A percentile compares a stretch with the other conserved stretches of the same genome.
These are phyloP conservation scores for Chloranthus sessilifolius DNA, from an alignment of 164 flowering plant genomes.

Conservation along the genomic window DNA sequence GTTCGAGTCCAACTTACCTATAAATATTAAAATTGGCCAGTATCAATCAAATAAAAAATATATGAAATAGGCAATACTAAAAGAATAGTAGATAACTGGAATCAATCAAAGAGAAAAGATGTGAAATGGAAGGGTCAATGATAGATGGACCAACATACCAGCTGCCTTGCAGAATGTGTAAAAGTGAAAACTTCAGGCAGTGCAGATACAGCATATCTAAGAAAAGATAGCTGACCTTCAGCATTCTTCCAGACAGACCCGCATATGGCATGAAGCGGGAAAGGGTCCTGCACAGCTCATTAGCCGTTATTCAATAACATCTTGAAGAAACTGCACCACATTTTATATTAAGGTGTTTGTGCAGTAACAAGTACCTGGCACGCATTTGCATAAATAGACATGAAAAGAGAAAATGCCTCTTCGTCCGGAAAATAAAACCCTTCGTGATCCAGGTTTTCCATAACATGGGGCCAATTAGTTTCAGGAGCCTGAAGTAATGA, in stretches of 20 bases:
- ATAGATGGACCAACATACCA: constrained; percentile 35
- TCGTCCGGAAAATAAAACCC: constrained; percentile 76
- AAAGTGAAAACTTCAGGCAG: constrained; percentile 79
- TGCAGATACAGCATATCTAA: constrained; percentile 69
- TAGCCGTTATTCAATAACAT: constrained; percentile 7
- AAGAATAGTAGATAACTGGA: constrained; percentile 7
- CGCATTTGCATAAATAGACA: constrained; percentile 57
- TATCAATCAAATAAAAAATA: too few relatives aligned
- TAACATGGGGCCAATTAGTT: constrained; percentile 64
- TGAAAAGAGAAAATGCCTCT: constrained; percentile 67
- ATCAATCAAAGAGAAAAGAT: constrained; percentile 5
- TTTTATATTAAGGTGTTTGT: not conserved
- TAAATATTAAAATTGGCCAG: too few relatives aligned
- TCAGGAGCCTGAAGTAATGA: constrained; percentile 65
- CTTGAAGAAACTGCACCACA: not conserved
- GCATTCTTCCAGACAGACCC: constrained; percentile 81
- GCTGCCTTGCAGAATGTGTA: constrained; percentile 55
- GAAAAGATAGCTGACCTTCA: constrained; percentile 82
- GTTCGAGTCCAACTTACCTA: too few relatives aligned
- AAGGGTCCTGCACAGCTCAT: constrained; percentile 56
- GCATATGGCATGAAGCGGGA: constrained; percentile 78
- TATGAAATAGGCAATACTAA: constrained; percentile 32
- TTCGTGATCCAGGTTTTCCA: constrained; percentile 90
- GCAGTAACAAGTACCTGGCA: constrained; percentile 29
- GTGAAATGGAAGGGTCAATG: not conserved